A percentile compares a stretch with the other conserved stretches of the same genome.
phyloP scores from a whole-genome alignment of 2,329 filamentous ascomycete species.

The Aspergillus fijiensis region DNA sequence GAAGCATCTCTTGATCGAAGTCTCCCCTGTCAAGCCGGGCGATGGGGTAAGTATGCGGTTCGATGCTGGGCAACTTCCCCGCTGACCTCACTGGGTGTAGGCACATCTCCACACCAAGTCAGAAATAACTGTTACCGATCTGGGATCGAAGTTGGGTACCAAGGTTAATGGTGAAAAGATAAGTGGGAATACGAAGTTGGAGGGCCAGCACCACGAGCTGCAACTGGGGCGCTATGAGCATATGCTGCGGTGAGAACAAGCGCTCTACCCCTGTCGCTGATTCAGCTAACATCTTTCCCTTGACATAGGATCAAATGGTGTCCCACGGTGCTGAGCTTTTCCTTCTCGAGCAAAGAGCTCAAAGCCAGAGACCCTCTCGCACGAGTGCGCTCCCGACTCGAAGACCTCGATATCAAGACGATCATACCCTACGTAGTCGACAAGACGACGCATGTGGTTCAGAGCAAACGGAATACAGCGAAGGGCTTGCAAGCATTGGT shows the following conservation, averaged over 20 bases:
- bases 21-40: constrained; percentile 63
- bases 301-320: constrained; percentile 69
- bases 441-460: constrained; percentile 82
- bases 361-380: constrained; percentile 63
- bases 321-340: constrained; percentile 78
- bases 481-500: constrained; percentile 85
- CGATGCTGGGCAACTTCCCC: neutral
- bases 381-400: constrained; percentile 64
- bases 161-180: constrained; percentile 71
- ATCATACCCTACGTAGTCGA: constrained; percentile 67
- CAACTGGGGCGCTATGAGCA: constrained; percentile 69
- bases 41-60: constrained; percentile 58
- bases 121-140: constrained; percentile 70
- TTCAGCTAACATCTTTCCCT: neutral
- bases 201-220: constrained; percentile 61
- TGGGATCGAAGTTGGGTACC: constrained; percentile 82
- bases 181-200: constrained; percentile 60
- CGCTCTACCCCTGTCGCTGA: neutral
- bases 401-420: constrained; percentile 86
- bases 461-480: constrained; percentile 84
- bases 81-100: constrained; percentile 39
- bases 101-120: constrained; percentile 66
- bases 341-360: constrained; percentile 68
- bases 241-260: constrained; percentile 41
- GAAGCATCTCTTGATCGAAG: constrained; percentile 77